Conservation (phyloP, 371 early-diverging fungal species). For the Mortierella sp. region DNA sequence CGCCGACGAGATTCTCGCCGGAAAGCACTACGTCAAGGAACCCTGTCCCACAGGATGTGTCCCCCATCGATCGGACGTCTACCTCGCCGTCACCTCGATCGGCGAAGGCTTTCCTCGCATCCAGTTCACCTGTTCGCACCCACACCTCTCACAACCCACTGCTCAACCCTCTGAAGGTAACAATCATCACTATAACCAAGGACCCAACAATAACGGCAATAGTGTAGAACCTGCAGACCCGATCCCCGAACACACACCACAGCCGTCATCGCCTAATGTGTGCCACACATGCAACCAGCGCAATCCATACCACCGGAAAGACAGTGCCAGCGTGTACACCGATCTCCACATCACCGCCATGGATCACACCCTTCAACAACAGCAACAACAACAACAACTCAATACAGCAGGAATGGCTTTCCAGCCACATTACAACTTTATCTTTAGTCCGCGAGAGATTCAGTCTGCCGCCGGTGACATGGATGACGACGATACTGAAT, state of each 20-base stretch:
- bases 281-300: neutral
- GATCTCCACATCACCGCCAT: slow-evolving; percentile 20
- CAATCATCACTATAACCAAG: neutral
- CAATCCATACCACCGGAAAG: neutral
- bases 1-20: neutral
- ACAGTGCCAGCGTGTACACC: neutral
- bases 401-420: neutral
- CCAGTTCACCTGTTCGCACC: slow-evolving; percentile 43
- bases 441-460: slow-evolving; percentile 33
- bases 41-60: slow-evolving; percentile 27
- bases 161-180: neutral
- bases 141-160: slow-evolving; percentile 15
- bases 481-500: neutral
- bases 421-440: neutral
- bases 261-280: neutral
- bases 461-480: neutral
- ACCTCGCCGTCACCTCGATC: slow-evolving; percentile 40
- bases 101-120: slow-evolving; percentile 38
- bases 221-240: slow-evolving; percentile 28
- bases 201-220: no score
- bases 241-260: slow-evolving; percentile 25
- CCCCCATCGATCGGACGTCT: slow-evolving; percentile 31
- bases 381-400: slow-evolving; percentile 2
- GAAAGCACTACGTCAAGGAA: neutral
- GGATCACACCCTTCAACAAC: neutral